These are phyloP conservation scores for Arthromyces matolae DNA, from an alignment of 768 basidiomycete genomes.

Conservation along the genomic window DNA sequence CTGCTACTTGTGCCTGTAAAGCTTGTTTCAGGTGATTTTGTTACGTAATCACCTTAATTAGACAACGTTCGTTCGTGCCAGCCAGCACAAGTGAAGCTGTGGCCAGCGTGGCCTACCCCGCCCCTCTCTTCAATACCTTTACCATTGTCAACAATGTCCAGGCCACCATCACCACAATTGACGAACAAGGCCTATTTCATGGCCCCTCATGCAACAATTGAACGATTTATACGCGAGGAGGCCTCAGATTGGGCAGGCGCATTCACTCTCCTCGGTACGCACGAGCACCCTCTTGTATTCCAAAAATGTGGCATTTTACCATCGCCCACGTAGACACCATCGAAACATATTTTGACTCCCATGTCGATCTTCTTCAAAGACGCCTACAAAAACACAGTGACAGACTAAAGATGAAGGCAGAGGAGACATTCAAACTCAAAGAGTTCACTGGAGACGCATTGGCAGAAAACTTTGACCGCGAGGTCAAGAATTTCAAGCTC, in stretches of 20 bases:
- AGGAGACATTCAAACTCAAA: slow-evolving; percentile 72
- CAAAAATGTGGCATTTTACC: slow-evolving; percentile 24
- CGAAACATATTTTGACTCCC: slow-evolving; percentile 94
- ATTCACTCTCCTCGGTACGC: slow-evolving; percentile 80
- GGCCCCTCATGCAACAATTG: slow-evolving; percentile 45
- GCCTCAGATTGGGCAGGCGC: slow-evolving; percentile 75
- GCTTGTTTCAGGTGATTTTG: slow-evolving; percentile 10
- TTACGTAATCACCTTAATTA: no score
- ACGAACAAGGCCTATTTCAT: slow-evolving; percentile 56
- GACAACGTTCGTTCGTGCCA: no score
- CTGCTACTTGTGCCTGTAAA: not conserved
- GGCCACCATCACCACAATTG: slow-evolving; percentile 41
- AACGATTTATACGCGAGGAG: slow-evolving; percentile 73
- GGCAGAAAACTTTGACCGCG: slow-evolving; percentile 78
- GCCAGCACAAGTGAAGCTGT: not conserved
- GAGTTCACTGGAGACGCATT: slow-evolving; percentile 60
- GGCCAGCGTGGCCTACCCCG: slow-evolving; percentile 7
- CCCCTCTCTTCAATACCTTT: not conserved
- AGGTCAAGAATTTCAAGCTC: slow-evolving; percentile 81
- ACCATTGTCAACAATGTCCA: slow-evolving; percentile 29
- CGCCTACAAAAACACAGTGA: slow-evolving; percentile 85
- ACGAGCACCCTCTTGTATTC: not conserved
- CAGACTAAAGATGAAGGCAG: slow-evolving; percentile 75
- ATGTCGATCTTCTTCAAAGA: slow-evolving; percentile 78
- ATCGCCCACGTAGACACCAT: slow-evolving; percentile 64